Evolutionary conservation across 2,329 filamentous ascomycete species (phyloP).

Genomic region (Torrubiellomyces zombiae): DNA sequence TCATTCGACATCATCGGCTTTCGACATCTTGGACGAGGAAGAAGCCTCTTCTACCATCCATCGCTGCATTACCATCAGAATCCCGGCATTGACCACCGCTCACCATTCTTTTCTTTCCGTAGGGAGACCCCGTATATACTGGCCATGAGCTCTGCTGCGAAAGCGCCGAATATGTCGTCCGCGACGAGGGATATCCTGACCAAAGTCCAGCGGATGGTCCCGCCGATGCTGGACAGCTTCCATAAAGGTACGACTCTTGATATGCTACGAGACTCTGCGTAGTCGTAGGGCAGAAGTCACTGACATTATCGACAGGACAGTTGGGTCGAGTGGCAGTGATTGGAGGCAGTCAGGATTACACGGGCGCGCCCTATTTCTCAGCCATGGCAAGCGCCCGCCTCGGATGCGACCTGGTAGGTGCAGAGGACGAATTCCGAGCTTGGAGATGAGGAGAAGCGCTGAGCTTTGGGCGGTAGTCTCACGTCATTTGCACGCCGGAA

Average conservation of each 20-base stretch:
- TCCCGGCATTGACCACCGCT: background rate
- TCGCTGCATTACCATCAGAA: too few relatives aligned
- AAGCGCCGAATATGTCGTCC: constrained; percentile 38
- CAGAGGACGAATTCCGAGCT: background rate
- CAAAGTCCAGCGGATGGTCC: constrained; percentile 78
- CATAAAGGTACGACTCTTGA: constrained; percentile 60
- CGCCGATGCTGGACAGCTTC: constrained; percentile 87
- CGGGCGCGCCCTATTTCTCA: constrained; percentile 93
- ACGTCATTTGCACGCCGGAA: constrained; percentile 87
- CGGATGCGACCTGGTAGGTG: constrained; percentile 70
- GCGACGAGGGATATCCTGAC: constrained; percentile 58
- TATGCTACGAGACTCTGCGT: too few relatives aligned
- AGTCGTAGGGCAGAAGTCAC: too few relatives aligned
- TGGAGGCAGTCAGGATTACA: constrained; percentile 90
- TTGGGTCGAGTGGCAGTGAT: constrained; percentile 85
- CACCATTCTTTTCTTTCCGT: background rate
- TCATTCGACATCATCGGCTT: too few relatives aligned
- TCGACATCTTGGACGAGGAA: too few relatives aligned
- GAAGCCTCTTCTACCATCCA: too few relatives aligned
- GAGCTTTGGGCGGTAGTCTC: constrained; percentile 37
- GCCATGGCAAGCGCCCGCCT: constrained; percentile 88
- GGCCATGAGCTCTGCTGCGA: constrained; percentile 10
- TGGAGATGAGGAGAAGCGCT: background rate
- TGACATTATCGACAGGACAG: constrained; percentile 52
- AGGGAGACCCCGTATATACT: too few relatives aligned